Base-by-base conservation (phyloP, 2,329 filamentous ascomycete genomes). In the Aspergillus bombycis region DNA sequence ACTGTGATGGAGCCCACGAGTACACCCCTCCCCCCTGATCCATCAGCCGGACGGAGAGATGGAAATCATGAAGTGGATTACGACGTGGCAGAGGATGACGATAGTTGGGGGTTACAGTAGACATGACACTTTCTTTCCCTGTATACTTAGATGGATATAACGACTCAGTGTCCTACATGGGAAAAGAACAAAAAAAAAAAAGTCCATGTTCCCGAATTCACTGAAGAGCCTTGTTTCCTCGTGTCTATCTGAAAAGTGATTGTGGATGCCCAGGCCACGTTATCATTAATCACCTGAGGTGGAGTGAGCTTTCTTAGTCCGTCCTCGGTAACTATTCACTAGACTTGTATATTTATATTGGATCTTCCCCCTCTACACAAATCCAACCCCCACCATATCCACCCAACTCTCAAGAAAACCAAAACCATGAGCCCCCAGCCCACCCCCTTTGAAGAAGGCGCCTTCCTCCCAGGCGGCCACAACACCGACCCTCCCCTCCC, bases 41-140 rank as follows among this genome's bases (percentile, higher is more conserved):
- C 66, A 58, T 58, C 57, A 28, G 61, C 58, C 26, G 62, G 61
- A 46, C 67, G 64, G 46, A 67, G 68, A 65, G 62, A 73, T 30
- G 68, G 65, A n/a, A 64, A 63, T 56, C 70, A 72, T 16, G 79
- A 83, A 54, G 79, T 82, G 63, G 82, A 84, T 71, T 84, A 83
- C 64, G 82, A 84, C 66, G 82, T 84, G 66, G 82, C 82, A 2
- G 82, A 84, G 69, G 77, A 78, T 62, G 81, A 83, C 66, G 81
- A 83, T 67, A 71, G 71, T 23, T 83, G 81, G 81, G 75, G 74
- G 19, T 67, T 65, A 28, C 63, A 69, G 54, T 72, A 56, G 36
- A 46, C 19, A 52, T 52, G 28, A 2, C 48, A 32, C 48, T 28
- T 43, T 48, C 12, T 32, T 52, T 19, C 9, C 3, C 28, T 55